Evolutionary conservation across 1,284 basidiomycete species (phyloP).

Genomic region (Irpex sp.): DNA sequence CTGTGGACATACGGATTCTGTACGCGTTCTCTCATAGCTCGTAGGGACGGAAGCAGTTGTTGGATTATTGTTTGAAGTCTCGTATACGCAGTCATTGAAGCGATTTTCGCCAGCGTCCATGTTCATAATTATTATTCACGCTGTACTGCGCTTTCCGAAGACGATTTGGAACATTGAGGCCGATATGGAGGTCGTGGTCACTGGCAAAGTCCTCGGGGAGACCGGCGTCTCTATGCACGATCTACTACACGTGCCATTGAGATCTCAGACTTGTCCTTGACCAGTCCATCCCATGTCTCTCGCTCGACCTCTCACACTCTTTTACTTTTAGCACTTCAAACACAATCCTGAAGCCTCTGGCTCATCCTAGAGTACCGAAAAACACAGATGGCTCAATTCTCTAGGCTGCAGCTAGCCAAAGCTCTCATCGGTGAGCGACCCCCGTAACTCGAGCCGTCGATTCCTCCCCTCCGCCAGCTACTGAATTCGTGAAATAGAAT

Average conservation of each 20-base stretch:
- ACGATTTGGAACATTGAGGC: neutral
- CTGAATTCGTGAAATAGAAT: conserved; percentile 45
- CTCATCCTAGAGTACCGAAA: neutral
- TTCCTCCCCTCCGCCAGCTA: neutral
- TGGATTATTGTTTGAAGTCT: too few relatives aligned
- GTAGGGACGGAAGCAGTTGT: neutral
- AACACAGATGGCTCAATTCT: conserved; percentile 12
- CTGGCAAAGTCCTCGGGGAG: neutral
- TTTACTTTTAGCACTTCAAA: neutral
- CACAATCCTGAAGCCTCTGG: neutral
- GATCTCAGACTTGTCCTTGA: neutral
- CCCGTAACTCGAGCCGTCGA: neutral
- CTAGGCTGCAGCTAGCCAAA: conserved; percentile 13
- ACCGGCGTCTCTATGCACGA: neutral
- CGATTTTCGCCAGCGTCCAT: neutral
- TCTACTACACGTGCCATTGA: neutral
- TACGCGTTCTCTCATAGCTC: neutral
- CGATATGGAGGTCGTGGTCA: neutral
- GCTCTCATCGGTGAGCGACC: conserved; percentile 13
- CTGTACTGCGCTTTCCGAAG: neutral
- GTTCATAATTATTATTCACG: neutral
- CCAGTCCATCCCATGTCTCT: neutral
- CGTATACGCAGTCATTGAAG: too few relatives aligned
- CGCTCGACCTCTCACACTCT: neutral
- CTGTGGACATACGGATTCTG: neutral